A percentile compares a stretch with the other conserved stretches of the same genome.
phyloP scores from a whole-genome alignment of 345 rosid species.

The Murraya paniculata region DNA sequence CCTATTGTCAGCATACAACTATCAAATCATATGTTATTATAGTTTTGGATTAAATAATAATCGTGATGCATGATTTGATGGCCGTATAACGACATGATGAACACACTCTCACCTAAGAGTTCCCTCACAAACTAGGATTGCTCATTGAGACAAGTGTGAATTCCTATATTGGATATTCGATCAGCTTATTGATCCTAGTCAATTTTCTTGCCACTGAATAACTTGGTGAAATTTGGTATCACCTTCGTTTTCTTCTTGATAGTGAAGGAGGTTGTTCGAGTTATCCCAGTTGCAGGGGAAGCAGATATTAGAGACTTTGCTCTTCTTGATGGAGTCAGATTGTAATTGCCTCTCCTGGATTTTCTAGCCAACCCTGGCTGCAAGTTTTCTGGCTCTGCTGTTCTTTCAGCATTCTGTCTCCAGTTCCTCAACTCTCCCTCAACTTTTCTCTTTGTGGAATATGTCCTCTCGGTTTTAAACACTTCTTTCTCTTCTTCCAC shows the following conservation, averaged over 20 bases:
- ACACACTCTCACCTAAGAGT: too few relatives aligned
- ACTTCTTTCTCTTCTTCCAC: slow-evolving; percentile 55
- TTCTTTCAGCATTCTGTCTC: slow-evolving; percentile 27
- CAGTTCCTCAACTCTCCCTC: slow-evolving; percentile 48
- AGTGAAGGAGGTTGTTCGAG: slow-evolving; percentile 41
- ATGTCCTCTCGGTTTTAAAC: slow-evolving; percentile 41
- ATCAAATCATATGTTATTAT: too few relatives aligned
- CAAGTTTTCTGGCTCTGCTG: slow-evolving; percentile 22
- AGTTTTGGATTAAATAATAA: too few relatives aligned
- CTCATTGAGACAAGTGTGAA: neutral
- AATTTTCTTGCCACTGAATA: slow-evolving; percentile 44
- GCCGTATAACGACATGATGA: too few relatives aligned
- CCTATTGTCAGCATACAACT: too few relatives aligned
- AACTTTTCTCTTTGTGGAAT: slow-evolving; percentile 45
- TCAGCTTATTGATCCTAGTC: slow-evolving; percentile 13
- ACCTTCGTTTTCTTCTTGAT: slow-evolving; percentile 59
- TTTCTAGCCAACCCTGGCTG: slow-evolving; percentile 28
- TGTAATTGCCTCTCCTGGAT: slow-evolving; percentile 31
- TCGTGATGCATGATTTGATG: too few relatives aligned
- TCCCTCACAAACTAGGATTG: neutral
- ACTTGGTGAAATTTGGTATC: slow-evolving; percentile 53
- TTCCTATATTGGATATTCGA: neutral
- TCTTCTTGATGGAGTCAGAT: slow-evolving; percentile 35
- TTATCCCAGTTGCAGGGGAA: slow-evolving; percentile 41
- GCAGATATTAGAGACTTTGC: slow-evolving; percentile 38